A percentile compares a stretch with the other conserved stretches of the same genome.
These are phyloP conservation scores for Aspergillus latus DNA, from an alignment of 2,329 filamentous ascomycete species.

Conservation along the genomic window DNA sequence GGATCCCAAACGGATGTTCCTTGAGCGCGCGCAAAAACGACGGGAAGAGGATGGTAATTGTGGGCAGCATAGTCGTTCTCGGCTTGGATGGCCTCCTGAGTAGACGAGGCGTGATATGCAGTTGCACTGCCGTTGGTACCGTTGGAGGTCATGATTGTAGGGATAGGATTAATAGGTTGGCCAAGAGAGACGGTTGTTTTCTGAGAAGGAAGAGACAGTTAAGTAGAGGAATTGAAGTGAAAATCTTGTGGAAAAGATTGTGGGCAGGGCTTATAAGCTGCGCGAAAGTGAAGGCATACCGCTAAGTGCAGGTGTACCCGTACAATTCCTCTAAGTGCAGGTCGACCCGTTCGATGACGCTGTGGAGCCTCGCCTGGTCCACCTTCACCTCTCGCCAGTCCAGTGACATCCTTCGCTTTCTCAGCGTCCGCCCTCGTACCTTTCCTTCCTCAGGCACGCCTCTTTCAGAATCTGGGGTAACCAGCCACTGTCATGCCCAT, in stretches of 20 bases:
- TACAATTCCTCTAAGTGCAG: slow-evolving; percentile 35
- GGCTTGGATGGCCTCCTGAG: slow-evolving; percentile 71
- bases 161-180: slow-evolving; percentile 18
- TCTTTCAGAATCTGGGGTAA: slow-evolving; percentile 6
- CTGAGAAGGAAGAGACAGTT: background rate
- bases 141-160: slow-evolving; percentile 30
- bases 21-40: slow-evolving; percentile 83
- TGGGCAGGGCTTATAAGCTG: slow-evolving; percentile 1
- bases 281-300: slow-evolving; percentile 15
- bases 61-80: slow-evolving; percentile 89
- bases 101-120: slow-evolving; percentile 72
- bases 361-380: background rate
- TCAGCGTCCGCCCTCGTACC: background rate
- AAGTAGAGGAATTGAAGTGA: background rate
- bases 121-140: slow-evolving; percentile 35
- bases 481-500: background rate
- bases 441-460: background rate
- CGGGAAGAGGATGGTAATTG: slow-evolving; percentile 96
- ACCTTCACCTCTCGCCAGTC: background rate
- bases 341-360: slow-evolving; percentile 22
- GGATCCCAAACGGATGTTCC: slow-evolving; percentile 95
- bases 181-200: slow-evolving; percentile 18
- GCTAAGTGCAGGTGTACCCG: slow-evolving; percentile 38
- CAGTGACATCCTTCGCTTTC: background rate
- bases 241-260: background rate